Percentiles rank a stretch among this genome's conserved stretches.
These are phyloP conservation scores for Diplodia intermedia DNA, from an alignment of 2,329 filamentous ascomycete genomes.

Conservation along the genomic window DNA sequence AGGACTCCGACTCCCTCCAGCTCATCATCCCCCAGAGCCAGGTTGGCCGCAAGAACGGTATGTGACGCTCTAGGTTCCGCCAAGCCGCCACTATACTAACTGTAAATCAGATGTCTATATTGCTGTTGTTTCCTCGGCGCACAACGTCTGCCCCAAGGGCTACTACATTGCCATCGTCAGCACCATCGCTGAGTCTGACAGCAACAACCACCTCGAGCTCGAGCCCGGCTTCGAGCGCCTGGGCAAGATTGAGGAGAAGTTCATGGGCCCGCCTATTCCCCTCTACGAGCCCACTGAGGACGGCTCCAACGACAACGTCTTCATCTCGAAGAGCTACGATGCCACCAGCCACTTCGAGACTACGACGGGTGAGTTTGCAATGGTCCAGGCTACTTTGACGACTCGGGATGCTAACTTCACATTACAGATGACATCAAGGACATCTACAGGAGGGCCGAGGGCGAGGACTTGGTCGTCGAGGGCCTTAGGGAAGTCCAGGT, in stretches of 20 bases:
- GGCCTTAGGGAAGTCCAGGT: conserved; percentile 79
- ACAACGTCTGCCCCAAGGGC: conserved; percentile 98
- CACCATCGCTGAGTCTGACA: conserved; percentile 88
- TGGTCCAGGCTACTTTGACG: conserved; percentile 21
- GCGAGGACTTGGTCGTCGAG: conserved; percentile 87
- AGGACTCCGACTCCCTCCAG: conserved; percentile 87
- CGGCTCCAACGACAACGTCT: conserved; percentile 87
- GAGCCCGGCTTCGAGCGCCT: conserved; percentile 90
- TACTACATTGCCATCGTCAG: conserved; percentile 99
- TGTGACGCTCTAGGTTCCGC: conserved; percentile 39
- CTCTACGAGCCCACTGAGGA: conserved; percentile 89
- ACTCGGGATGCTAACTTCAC: conserved; percentile 32
- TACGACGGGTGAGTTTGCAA: conserved; percentile 63
- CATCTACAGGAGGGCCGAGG: conserved; percentile 83
- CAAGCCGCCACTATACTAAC: conserved; percentile 32
- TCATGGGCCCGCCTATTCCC: conserved; percentile 91
- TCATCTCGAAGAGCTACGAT: conserved; percentile 98
- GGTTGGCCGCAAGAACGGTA: conserved; percentile 94
- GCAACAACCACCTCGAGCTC: conserved; percentile 96
- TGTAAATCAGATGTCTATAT: conserved; percentile 82
- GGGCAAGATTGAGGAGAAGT: conserved; percentile 94
- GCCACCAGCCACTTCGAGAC: conserved; percentile 98
- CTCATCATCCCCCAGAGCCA: conserved; percentile 98
- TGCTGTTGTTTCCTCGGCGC: conserved; percentile 90
- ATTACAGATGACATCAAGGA: conserved; percentile 88